These are phyloP conservation scores for Gamarada debralockiae DNA, from an alignment of 495 filamentous ascomycete species.

Conservation along the genomic window DNA sequence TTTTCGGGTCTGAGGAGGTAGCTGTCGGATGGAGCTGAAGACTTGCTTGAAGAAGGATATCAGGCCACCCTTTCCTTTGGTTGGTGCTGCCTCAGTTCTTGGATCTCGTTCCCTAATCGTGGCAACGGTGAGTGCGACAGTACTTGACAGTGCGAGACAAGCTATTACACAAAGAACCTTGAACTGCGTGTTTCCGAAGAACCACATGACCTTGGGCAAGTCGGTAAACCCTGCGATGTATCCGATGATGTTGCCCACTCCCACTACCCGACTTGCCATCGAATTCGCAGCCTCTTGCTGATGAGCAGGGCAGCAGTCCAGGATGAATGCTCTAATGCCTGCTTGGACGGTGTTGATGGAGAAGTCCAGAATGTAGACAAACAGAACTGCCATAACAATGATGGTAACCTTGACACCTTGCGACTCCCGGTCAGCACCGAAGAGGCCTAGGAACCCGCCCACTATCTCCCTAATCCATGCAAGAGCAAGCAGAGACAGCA, in stretches of 20 bases:
- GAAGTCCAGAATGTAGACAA: slow-evolving; percentile 85
- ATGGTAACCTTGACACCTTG: slow-evolving; percentile 52
- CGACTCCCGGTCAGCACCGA: slow-evolving; percentile 63
- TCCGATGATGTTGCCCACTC: slow-evolving; percentile 81
- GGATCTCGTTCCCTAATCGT: slow-evolving; percentile 77
- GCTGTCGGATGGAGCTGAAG: slow-evolving; percentile 65
- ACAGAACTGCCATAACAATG: slow-evolving; percentile 69
- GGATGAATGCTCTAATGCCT: slow-evolving; percentile 82
- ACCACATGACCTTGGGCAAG: slow-evolving; percentile 65
- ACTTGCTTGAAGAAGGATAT: slow-evolving; percentile 74
- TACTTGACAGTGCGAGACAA: slow-evolving; percentile 60
- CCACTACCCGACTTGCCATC: slow-evolving; percentile 77
- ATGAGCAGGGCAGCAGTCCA: slow-evolving; percentile 83
- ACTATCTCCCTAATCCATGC: slow-evolving; percentile 83
- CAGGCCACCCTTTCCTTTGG: slow-evolving; percentile 57
- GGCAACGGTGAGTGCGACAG: slow-evolving; percentile 60
- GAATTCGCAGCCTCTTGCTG: slow-evolving; percentile 84
- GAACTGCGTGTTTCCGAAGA: slow-evolving; percentile 81
- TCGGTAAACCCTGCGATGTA: slow-evolving; percentile 80
- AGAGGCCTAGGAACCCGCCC: slow-evolving; percentile 62
- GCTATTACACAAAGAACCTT: slow-evolving; percentile 84
- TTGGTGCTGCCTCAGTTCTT: slow-evolving; percentile 58
- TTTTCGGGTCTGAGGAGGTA: slow-evolving; percentile 74
- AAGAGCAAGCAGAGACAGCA: slow-evolving; percentile 67
- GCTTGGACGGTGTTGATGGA: slow-evolving; percentile 94